Evolutionary conservation across 768 basidiomycete genomes (phyloP).

Genomic region (button mushroom (Agaricus bisporus)): DNA sequence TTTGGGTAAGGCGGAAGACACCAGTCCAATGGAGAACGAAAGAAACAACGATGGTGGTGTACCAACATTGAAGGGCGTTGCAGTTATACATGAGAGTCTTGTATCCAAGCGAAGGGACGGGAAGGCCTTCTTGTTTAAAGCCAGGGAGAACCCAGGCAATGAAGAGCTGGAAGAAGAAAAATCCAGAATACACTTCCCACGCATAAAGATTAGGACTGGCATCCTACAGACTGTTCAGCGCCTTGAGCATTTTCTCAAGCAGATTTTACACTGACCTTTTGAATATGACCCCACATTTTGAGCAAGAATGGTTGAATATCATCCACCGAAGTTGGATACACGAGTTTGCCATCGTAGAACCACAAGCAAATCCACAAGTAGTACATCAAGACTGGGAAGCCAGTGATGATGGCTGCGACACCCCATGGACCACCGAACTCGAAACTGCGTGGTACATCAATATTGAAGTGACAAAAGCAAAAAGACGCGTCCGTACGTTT

Average conservation of each 20-base stretch:
- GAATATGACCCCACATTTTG: constrained; percentile 82
- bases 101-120: constrained; percentile 91
- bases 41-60: constrained; percentile 74
- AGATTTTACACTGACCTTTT: constrained; percentile 43
- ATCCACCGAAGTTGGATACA: constrained; percentile 58
- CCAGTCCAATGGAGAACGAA: constrained; percentile 68
- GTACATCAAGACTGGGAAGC: constrained; percentile 95
- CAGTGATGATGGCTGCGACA: constrained; percentile 87
- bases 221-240: constrained; percentile 46
- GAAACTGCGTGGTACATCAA: constrained; percentile 45
- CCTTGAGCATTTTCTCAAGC: not conserved
- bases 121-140: constrained; percentile 90
- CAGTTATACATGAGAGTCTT: constrained; percentile 94
- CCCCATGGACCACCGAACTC: constrained; percentile 97
- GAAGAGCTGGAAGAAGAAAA: constrained; percentile 84
- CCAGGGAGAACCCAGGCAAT: constrained; percentile 91
- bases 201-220: constrained; percentile 88
- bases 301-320: constrained; percentile 74
- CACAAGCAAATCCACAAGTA: constrained; percentile 97
- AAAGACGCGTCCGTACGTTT: constrained; percentile 32
- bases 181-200: constrained; percentile 84
- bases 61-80: constrained; percentile 85
- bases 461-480: constrained; percentile 5
- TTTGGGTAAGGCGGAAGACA: constrained; percentile 87
- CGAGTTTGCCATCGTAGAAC: constrained; percentile 88